Conservation (phyloP, 2,329 filamentous ascomycete species). For the Metarhizium robertsii region DNA sequence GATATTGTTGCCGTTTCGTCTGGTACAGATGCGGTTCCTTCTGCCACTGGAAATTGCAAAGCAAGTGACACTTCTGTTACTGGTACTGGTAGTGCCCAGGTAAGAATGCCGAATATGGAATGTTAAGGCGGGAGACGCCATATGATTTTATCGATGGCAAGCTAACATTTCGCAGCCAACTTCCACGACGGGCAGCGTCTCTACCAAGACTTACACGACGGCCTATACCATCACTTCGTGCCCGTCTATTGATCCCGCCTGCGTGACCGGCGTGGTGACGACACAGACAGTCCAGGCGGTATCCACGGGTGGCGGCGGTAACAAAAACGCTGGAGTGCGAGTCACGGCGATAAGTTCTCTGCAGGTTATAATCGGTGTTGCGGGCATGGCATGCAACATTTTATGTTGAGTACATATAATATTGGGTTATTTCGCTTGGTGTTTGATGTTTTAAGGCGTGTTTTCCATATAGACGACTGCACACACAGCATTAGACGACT, state of each 20-base stretch:
- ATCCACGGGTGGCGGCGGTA: slow-evolving; percentile 1
- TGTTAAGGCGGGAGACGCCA: not conserved
- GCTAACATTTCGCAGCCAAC: slow-evolving; percentile 6
- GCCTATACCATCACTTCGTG: slow-evolving; percentile 18
- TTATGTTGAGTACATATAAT: not conserved
- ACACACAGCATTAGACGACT: not conserved
- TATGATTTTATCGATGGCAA: not conserved
- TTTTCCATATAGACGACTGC: not conserved
- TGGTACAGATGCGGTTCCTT: slow-evolving; percentile 22
- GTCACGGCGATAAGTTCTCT: not conserved
- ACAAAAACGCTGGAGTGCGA: slow-evolving; percentile 7
- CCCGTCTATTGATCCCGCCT: slow-evolving; percentile 12
- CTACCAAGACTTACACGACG: slow-evolving; percentile 13
- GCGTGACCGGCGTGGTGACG: slow-evolving; percentile 13
- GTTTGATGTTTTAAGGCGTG: not conserved
- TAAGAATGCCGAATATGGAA: not conserved
- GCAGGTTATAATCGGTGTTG: not conserved
- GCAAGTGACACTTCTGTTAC: slow-evolving; percentile 14
- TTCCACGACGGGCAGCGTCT: slow-evolving; percentile 1
- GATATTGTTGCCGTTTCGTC: slow-evolving; percentile 27
- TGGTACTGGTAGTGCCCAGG: slow-evolving; percentile 1
- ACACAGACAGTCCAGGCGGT: slow-evolving; percentile 12
- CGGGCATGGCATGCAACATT: slow-evolving; percentile 4
- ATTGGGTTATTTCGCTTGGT: not conserved
- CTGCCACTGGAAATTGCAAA: slow-evolving; percentile 25